These are phyloP conservation scores for Globisporangium perplexum DNA, from an alignment of 352 stramenopile species.

Conservation along the genomic window DNA sequence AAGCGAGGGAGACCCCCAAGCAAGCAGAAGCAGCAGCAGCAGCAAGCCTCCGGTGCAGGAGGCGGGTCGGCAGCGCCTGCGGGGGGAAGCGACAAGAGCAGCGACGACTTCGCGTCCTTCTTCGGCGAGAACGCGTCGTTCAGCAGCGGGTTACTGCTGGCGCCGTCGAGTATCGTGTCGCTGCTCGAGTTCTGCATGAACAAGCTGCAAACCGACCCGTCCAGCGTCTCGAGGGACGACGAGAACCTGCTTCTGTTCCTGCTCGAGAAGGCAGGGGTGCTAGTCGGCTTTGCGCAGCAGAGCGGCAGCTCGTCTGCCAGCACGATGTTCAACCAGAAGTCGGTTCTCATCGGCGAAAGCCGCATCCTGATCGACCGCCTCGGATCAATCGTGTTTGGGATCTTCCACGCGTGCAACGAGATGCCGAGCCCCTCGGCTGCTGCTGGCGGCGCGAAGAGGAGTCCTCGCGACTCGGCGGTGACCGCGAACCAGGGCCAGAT, in stretches of 20 bases:
- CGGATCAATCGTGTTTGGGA: slow-evolving; percentile 13
- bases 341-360: slow-evolving; percentile 10
- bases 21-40: slow-evolving; percentile 13
- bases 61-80: background rate
- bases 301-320: slow-evolving; percentile 3
- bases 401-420: slow-evolving; percentile 12
- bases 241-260: slow-evolving; percentile 17
- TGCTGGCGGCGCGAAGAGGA: background rate
- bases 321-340: slow-evolving; percentile 13
- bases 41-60: background rate
- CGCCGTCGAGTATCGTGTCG: slow-evolving; percentile 11
- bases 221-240: slow-evolving; percentile 14
- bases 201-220: slow-evolving; percentile 5
- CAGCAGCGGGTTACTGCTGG: slow-evolving; percentile 14
- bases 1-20: slow-evolving; percentile 14
- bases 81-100: background rate
- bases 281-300: slow-evolving; percentile 13
- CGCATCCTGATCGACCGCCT: slow-evolving; percentile 18
- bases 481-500: slow-evolving; percentile 3
- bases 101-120: slow-evolving; percentile 10
- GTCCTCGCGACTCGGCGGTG: slow-evolving; percentile 1
- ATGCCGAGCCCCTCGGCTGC: background rate
- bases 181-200: slow-evolving; percentile 9
- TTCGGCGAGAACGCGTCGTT: slow-evolving; percentile 17
- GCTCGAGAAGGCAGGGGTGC: slow-evolving; percentile 8